Evolutionary conservation across 306 rosid species (phyloP).

Genomic region (Vigna trinervia): DNA sequence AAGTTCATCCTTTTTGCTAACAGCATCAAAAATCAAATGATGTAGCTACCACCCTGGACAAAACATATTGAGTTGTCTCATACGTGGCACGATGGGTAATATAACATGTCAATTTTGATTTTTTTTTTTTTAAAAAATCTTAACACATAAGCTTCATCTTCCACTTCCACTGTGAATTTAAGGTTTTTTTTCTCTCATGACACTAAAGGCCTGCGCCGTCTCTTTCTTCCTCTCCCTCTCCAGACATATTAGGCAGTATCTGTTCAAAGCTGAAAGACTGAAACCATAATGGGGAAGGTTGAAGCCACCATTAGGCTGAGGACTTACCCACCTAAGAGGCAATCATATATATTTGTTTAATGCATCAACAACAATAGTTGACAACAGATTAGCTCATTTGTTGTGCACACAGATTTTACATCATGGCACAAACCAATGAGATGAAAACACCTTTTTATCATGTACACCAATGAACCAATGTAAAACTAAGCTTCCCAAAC

Average conservation of each 20-base stretch:
- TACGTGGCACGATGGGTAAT: too few species aligned
- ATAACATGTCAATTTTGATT: too few species aligned
- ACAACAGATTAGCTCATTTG: background rate
- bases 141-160: too few species aligned
- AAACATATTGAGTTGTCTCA: too few species aligned
- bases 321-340: background rate
- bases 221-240: too few species aligned
- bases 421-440: constrained; percentile 31
- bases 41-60: too few species aligned
- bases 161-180: too few species aligned
- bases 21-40: too few species aligned
- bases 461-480: background rate
- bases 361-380: constrained; percentile 2
- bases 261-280: constrained; percentile 25
- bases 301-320: background rate
- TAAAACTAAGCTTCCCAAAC: constrained; percentile 33
- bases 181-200: too few species aligned
- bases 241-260: background rate
- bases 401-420: constrained; percentile 19
- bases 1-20: too few species aligned
- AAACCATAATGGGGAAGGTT: constrained; percentile 15
- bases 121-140: too few species aligned
- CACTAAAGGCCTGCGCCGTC: too few species aligned
- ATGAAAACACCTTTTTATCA: background rate
- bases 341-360: background rate